A percentile compares a stretch with the other conserved stretches of the same genome.
Evolutionary conservation across 768 basidiomycete genomes (phyloP).

Genomic region (Pulveroboletus ravenelii): DNA sequence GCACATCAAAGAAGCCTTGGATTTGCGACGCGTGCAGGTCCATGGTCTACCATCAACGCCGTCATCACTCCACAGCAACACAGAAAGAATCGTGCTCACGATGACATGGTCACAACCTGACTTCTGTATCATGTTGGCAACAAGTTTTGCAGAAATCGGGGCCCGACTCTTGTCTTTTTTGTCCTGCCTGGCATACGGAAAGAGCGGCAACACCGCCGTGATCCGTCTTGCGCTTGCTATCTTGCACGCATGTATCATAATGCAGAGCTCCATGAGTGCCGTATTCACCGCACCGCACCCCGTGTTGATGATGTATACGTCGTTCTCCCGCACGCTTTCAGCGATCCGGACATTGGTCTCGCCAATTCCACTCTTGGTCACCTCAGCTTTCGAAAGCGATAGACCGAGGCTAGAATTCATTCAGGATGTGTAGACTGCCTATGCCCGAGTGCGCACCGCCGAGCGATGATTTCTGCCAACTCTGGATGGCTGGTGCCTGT

Average conservation of each 20-base stretch:
- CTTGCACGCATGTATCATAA: conserved; percentile 99
- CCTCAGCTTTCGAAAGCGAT: conserved; percentile 80
- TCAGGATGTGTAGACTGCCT: conserved; percentile 22
- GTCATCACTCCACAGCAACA: background rate
- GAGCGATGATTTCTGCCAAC: conserved; percentile 88
- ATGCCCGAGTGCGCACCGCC: conserved; percentile 52
- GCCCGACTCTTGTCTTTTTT: conserved; percentile 99
- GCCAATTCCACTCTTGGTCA: conserved; percentile 84
- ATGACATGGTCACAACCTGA: conserved; percentile 96
- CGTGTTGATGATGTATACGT: conserved; percentile 98
- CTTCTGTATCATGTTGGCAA: conserved; percentile 95
- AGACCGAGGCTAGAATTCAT: conserved; percentile 70
- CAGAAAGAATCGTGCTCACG: conserved; percentile 44
- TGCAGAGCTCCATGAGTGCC: conserved; percentile 95
- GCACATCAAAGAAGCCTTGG: conserved; percentile 99
- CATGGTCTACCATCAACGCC: conserved; percentile 66
- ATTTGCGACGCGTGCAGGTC: conserved; percentile 99
- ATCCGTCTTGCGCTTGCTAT: conserved; percentile 98
- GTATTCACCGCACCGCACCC: conserved; percentile 86
- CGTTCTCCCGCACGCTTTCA: conserved; percentile 95
- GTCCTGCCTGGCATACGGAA: conserved; percentile 96
- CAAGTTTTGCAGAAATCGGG: conserved; percentile 96
- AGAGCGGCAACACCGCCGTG: conserved; percentile 96
- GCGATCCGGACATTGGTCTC: conserved; percentile 89
- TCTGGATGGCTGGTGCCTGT: conserved; percentile 93